Conservation (phyloP, 345 rosid species). For the Aurinia saxatilis region DNA sequence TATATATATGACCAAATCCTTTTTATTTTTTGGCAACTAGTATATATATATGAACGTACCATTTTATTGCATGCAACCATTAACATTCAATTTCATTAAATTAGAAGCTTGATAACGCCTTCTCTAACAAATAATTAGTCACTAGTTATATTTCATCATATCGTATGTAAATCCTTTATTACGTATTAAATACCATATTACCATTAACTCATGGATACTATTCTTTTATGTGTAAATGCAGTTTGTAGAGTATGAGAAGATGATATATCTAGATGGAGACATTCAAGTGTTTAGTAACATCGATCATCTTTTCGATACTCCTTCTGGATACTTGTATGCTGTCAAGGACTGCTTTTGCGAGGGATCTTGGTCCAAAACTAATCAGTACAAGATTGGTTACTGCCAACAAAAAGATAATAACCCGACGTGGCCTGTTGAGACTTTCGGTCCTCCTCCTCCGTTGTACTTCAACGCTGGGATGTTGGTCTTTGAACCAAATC, state of each 20-base stretch:
- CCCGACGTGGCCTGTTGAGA: conserved; percentile 40
- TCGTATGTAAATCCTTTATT: background rate
- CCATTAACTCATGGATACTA: no score
- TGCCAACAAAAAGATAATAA: conserved; percentile 58
- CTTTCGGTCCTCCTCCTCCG: conserved; percentile 41
- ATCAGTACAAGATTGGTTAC: conserved; percentile 48
- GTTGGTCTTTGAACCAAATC: conserved; percentile 53
- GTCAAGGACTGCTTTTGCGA: conserved; percentile 69
- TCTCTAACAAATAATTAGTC: no score
- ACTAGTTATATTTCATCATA: background rate
- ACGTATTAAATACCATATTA: no score
- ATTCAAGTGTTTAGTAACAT: conserved; percentile 57
- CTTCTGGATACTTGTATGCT: conserved; percentile 46
- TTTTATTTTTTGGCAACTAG: no score
- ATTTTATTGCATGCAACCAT: background rate
- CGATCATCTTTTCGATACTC: conserved; percentile 51
- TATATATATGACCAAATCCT: no score
- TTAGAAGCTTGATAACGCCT: no score
- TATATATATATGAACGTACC: background rate
- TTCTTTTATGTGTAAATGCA: background rate
- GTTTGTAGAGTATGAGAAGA: conserved; percentile 61
- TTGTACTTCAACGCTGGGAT: conserved; percentile 67
- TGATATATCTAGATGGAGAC: conserved; percentile 65
- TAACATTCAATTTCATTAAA: no score
- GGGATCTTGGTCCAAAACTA: conserved; percentile 36